Conservation (phyloP, 495 filamentous ascomycete species). For the Achaetomiella virescens region DNA sequence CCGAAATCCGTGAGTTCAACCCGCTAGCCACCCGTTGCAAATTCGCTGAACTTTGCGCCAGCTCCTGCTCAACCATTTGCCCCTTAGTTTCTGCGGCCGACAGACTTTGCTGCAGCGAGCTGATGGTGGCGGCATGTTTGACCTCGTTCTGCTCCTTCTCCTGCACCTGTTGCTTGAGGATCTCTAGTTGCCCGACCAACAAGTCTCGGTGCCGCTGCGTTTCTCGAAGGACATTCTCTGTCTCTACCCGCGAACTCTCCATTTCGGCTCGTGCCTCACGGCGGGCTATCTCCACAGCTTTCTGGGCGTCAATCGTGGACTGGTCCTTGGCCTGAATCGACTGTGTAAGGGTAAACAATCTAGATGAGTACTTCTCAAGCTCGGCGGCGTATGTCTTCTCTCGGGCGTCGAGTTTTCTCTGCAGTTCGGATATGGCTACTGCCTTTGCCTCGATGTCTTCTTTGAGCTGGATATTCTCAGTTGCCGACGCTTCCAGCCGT, state of each 20-base stretch:
- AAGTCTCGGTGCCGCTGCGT: conserved; percentile 7
- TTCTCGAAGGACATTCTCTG: conserved; percentile 2
- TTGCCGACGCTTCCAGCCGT: background rate
- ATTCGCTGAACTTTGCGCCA: background rate
- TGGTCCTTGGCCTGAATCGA: conserved; percentile 17
- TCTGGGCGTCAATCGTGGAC: background rate
- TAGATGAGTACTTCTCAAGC: conserved; percentile 2
- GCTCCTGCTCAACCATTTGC: background rate
- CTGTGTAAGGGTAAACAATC: conserved; percentile 18
- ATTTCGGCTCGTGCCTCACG: conserved; percentile 5
- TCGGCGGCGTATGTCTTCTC: conserved; percentile 10
- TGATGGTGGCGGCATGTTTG: conserved; percentile 11
- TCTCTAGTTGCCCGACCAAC: background rate
- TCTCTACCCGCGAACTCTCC: conserved; percentile 7
- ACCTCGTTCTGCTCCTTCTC: conserved; percentile 10
- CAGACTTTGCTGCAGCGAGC: conserved; percentile 6
- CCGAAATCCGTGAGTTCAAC: background rate
- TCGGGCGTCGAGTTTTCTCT: conserved; percentile 12
- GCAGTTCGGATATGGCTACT: conserved; percentile 11
- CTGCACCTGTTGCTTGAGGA: conserved; percentile 2
- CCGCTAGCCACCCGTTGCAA: background rate
- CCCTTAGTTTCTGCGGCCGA: conserved; percentile 6
- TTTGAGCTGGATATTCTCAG: conserved; percentile 4
- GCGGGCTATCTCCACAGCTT: conserved; percentile 3
- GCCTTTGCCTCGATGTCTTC: conserved; percentile 12